A percentile compares a stretch with the other conserved stretches of the same genome.
phyloP scores from a whole-genome alignment of 768 basidiomycete genomes.

The Leccinellum rugosiceps region DNA sequence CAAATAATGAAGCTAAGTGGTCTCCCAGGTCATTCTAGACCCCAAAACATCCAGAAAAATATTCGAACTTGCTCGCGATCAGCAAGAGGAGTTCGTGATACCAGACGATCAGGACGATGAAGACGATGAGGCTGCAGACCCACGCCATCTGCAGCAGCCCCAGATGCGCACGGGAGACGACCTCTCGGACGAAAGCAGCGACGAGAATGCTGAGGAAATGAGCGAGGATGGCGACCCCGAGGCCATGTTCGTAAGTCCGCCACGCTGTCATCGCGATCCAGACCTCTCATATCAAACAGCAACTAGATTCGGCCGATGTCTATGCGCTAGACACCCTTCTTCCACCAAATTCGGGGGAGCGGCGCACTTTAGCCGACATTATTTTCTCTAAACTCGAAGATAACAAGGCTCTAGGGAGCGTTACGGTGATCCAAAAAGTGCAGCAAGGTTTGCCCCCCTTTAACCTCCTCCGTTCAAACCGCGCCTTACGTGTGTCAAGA shows the following conservation, averaged over 20 bases:
- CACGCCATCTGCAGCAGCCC: conserved; percentile 26
- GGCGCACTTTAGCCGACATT: conserved; percentile 91
- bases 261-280: conserved; percentile 1
- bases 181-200: conserved; percentile 57
- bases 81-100: conserved; percentile 85
- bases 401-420: conserved; percentile 45
- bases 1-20: conserved; percentile 2
- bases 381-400: conserved; percentile 91
- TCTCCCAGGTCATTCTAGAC: conserved; percentile 62
- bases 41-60: conserved; percentile 83
- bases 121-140: conserved; percentile 29
- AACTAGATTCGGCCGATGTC: conserved; percentile 90
- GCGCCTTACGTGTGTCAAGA: conserved; percentile 31
- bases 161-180: conserved; percentile 37
- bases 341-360: conserved; percentile 70
- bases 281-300: conserved; percentile 37
- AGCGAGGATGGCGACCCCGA: conserved; percentile 43
- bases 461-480: neutral
- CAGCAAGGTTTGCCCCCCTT: conserved; percentile 45
- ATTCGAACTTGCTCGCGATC: conserved; percentile 87
- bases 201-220: conserved; percentile 25
- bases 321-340: conserved; percentile 79
- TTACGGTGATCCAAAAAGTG: conserved; percentile 57
- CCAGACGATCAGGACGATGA: conserved; percentile 54
- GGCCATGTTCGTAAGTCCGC: conserved; percentile 53